phyloP scores from a whole-genome alignment of 1,284 basidiomycete genomes.

The Sparassis latifolia region DNA sequence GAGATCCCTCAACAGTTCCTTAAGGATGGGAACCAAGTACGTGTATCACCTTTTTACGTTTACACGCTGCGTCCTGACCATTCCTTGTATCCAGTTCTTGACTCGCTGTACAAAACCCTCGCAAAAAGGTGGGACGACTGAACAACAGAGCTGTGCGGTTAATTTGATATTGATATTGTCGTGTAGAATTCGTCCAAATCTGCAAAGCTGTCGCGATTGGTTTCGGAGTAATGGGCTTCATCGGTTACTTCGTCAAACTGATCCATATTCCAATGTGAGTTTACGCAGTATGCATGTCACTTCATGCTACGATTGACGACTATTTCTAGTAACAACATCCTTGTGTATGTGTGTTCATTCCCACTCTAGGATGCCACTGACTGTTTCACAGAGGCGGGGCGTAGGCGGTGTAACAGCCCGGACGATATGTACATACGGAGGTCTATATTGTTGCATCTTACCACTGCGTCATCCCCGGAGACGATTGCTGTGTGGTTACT shows the following conservation, averaged over 20 bases:
- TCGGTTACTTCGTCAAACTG: constrained; percentile 92
- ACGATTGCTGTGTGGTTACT: not conserved
- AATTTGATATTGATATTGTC: not conserved
- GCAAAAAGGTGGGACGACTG: constrained; percentile 65
- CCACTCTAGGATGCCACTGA: not conserved
- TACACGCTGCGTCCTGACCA: constrained; percentile 6
- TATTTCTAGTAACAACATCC: constrained; percentile 77
- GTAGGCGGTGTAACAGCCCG: constrained; percentile 27
- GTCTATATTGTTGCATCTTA: constrained; percentile 6
- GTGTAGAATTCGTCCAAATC: constrained; percentile 86
- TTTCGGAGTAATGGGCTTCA: constrained; percentile 97
- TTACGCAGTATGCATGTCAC: not conserved
- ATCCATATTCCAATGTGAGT: constrained; percentile 95
- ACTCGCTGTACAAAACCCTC: constrained; percentile 97
- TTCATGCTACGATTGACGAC: constrained; percentile 16
- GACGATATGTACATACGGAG: constrained; percentile 14
- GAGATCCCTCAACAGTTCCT: constrained; percentile 92
- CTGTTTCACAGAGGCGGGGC: constrained; percentile 45
- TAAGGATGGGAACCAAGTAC: constrained; percentile 88
- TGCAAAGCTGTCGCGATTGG: constrained; percentile 92
- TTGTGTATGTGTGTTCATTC: constrained; percentile 65
- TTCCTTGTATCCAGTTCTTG: constrained; percentile 65
- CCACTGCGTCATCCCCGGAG: not conserved
- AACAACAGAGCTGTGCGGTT: constrained; percentile 10
- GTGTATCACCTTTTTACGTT: constrained; percentile 17